Percentiles rank a stretch among this genome's conserved stretches.
Conservation (phyloP, 768 basidiomycete species). For the Pluteus cervinus region DNA sequence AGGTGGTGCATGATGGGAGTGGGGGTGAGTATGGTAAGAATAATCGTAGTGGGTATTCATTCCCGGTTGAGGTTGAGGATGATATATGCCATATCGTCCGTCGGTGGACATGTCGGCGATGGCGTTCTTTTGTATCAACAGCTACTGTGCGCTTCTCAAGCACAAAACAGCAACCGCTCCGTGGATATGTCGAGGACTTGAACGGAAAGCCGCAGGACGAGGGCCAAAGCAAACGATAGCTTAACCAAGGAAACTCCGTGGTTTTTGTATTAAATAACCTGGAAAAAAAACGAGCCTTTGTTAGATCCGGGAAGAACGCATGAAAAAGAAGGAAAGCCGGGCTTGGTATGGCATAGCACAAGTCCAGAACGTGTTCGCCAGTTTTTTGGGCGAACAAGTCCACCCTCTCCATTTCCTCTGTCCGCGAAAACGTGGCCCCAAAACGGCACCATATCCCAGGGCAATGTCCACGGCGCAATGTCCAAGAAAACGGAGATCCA, state of each 20-base stretch:
- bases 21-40: too few relatives aligned
- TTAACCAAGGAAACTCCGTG: too few relatives aligned
- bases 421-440: too few relatives aligned
- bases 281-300: not conserved
- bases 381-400: too few relatives aligned
- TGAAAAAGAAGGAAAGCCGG: not conserved
- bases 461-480: too few relatives aligned
- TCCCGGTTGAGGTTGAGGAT: conserved; percentile 37
- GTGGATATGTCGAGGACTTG: conserved; percentile 1
- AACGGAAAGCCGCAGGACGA: not conserved
- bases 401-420: too few relatives aligned
- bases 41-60: conserved; percentile 46
- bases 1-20: too few relatives aligned
- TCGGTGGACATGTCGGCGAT: conserved; percentile 39
- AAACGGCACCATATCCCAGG: too few relatives aligned
- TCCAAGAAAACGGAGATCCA: too few relatives aligned
- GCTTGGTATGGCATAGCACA: not conserved
- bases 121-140: not conserved
- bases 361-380: not conserved
- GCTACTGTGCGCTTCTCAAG: conserved; percentile 2
- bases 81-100: conserved; percentile 53
- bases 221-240: too few relatives aligned
- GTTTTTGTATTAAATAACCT: not conserved
- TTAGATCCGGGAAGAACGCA: too few relatives aligned
- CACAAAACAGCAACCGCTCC: not conserved